Conservation (phyloP, 2,329 filamentous ascomycete genomes). For the Magnaporthiopsis rhizophila region DNA sequence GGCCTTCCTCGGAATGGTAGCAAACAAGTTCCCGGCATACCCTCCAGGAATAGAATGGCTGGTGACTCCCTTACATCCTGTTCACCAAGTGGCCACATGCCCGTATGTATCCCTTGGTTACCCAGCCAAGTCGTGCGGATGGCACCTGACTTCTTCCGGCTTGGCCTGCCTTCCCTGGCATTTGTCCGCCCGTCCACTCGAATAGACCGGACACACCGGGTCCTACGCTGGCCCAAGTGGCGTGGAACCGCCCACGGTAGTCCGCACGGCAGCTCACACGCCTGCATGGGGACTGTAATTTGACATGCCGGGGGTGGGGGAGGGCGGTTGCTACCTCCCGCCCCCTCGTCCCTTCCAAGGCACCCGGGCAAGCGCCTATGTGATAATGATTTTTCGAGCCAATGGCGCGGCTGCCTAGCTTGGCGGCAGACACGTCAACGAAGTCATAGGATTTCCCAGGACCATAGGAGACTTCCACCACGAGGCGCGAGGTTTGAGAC, state of each 20-base stretch:
- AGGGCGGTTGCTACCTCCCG: not conserved
- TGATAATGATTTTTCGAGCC: not conserved
- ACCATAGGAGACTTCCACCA: not conserved
- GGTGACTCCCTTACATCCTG: not conserved
- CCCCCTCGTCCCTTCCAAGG: not conserved
- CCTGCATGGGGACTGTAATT: not conserved
- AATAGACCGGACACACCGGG: not conserved
- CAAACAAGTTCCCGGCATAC: not conserved
- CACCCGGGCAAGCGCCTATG: not conserved
- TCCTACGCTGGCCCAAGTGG: not conserved
- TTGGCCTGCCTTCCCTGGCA: not conserved
- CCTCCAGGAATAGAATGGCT: not conserved
- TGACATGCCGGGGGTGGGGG: not conserved
- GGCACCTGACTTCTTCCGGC: not conserved
- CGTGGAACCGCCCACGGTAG: not conserved
- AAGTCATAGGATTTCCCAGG: not conserved
- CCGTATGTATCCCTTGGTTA: not conserved
- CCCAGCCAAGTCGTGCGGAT: not conserved
- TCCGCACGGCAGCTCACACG: not conserved
- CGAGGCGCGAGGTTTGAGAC: not conserved
- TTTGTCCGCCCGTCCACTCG: not conserved
- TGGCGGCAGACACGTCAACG: not conserved
- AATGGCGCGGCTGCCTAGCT: not conserved
- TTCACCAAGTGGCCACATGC: not conserved
- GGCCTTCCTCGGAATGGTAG: not conserved